These are phyloP conservation scores for Penicillium sp. DNA, from an alignment of 2,329 filamentous ascomycete genomes.

Conservation along the genomic window DNA sequence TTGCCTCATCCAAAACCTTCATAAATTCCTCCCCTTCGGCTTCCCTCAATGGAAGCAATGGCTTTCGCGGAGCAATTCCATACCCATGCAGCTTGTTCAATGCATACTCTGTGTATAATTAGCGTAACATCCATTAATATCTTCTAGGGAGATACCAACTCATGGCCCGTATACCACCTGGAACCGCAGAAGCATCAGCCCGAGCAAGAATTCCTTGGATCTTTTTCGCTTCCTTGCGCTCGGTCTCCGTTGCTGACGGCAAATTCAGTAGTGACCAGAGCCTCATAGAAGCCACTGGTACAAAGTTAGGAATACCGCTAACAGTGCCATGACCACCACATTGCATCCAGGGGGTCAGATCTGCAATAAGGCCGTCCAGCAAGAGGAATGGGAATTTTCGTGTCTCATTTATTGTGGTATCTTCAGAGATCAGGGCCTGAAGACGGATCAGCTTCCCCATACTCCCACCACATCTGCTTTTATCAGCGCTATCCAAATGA, in stretches of 20 bases:
- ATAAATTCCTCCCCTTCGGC: not conserved
- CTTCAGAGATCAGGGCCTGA: not conserved
- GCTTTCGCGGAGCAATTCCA: not conserved
- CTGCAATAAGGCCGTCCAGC: conserved; percentile 26
- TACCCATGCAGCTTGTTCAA: not conserved
- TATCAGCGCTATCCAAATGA: not conserved
- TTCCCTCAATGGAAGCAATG: not conserved
- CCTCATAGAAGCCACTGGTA: conserved; percentile 23
- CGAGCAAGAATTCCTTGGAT: not conserved
- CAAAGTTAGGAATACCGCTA: conserved; percentile 28
- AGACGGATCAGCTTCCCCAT: not conserved
- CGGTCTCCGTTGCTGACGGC: not conserved
- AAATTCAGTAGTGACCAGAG: conserved; percentile 24
- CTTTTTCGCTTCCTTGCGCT: not conserved
- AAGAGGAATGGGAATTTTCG: not conserved
- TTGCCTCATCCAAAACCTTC: not conserved
- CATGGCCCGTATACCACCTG: not conserved
- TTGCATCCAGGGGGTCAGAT: conserved; percentile 28
- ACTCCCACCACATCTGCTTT: not conserved
- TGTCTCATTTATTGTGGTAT: not conserved
- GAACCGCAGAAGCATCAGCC: not conserved
- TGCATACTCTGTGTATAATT: not conserved
- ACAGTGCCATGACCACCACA: conserved; percentile 28
- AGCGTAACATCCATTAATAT: not conserved
- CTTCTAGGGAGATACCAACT: not conserved